Conservation (phyloP, 2,329 filamentous ascomycete genomes). For the Aspergillus hortae region DNA sequence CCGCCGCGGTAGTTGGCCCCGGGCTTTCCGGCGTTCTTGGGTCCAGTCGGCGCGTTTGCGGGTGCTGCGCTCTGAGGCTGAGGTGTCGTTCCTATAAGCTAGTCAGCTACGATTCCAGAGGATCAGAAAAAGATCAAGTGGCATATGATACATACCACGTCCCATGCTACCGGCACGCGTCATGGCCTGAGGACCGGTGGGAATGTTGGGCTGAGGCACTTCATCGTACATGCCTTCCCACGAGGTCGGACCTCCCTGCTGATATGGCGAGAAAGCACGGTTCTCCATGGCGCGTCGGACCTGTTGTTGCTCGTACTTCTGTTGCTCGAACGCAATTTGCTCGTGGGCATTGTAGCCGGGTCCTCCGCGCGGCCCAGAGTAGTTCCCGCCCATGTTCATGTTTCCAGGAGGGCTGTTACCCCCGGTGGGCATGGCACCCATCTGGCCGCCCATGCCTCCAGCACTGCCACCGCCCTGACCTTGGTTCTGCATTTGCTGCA, state of each 20-base stretch:
- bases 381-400: constrained; percentile 37
- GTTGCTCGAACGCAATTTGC: constrained; percentile 71
- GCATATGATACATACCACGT: constrained; percentile 28
- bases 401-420: constrained; percentile 28
- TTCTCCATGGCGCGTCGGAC: constrained; percentile 50
- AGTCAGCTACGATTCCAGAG: constrained; percentile 24
- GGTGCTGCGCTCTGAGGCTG: constrained; percentile 56
- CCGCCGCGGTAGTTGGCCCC: constrained; percentile 93
- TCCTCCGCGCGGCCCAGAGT: constrained; percentile 41
- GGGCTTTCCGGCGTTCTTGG: constrained; percentile 89
- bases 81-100: constrained; percentile 36
- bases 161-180: constrained; percentile 41
- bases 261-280: constrained; percentile 40
- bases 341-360: constrained; percentile 66
- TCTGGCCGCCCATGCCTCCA: constrained; percentile 34
- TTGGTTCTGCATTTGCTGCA: constrained; percentile 53
- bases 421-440: constrained; percentile 20
- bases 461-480: constrained; percentile 22
- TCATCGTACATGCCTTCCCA: constrained; percentile 99
- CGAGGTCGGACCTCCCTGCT: constrained; percentile 67
- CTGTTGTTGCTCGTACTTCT: constrained; percentile 71
- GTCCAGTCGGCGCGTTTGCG: constrained; percentile 85
- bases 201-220: constrained; percentile 74
- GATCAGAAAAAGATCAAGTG: background rate
- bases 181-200: constrained; percentile 49